Base-by-base conservation (phyloP, 2,329 filamentous ascomycete genomes). In the Periconia digitata region DNA sequence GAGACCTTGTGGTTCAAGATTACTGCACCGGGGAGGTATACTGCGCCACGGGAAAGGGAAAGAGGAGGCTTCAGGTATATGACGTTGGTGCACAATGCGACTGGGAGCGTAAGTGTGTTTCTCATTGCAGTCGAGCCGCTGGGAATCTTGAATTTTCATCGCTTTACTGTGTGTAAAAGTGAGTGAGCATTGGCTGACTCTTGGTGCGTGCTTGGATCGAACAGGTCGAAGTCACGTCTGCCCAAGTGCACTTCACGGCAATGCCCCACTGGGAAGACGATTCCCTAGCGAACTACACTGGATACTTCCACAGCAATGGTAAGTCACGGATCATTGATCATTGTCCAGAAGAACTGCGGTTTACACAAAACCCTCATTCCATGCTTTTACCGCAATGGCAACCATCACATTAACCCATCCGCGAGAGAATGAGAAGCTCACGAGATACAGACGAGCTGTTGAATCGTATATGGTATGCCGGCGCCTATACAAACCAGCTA, bases 21-120 rank as follows among this genome's bases (percentile, higher is more conserved):
- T 2, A 67, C 70, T 5, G 66, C 63, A 1, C 51, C 68, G 3
- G 75, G 76, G 0, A 56, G 49, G 2, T 78, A 79, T 46, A 71
- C 72, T 0, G 74, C 74, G 1, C 71, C 70, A 0, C 60, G 64
- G 32, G 60, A 74, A 23, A 71, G 77, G 47, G 64, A 72, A 22
- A 66, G 77, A 21, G 76, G 76, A 21, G 75, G 56, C 0, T 79
- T 79, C 44, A 63, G 75, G 29, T 79, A 79, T 43, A 59, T 79
- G 55, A 77, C 68, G 1, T 40, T 79, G 6, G 64, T 73, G 5
- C 71, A 73, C 44, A 77, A 78, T 47, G 67, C 70, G 3, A 76
- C 69, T 7, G 74, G 71, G 0, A 67, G 60, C 4, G 56, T 78
- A n/a, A n/a, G n/a, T n/a, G n/a, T n/a, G n/a, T n/a, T n/a, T n/a